Evolutionary conservation across 345 rosid genomes (phyloP), one percentile per base, ranked within the genome.

Genomic region (Gynandropsis gynandra): DNA sequence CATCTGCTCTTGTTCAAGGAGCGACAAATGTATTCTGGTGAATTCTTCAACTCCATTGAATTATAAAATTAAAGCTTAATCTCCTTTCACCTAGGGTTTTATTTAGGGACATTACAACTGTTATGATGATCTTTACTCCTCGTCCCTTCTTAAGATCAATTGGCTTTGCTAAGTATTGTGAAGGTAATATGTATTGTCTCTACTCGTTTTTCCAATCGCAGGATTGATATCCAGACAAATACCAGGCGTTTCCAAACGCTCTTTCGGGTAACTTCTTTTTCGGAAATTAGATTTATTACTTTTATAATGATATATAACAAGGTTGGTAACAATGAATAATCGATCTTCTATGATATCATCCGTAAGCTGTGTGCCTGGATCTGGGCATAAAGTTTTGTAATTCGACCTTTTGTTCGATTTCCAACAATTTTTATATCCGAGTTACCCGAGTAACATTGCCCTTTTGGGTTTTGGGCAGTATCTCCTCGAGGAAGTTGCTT

Each of bases 11-110:
- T 66, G 95, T 79, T 54, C 95, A 88, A 65, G 99, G 99, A 67
- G 97, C 97, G 55, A 81, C 97, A 48, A 83, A 85, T 77, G 92
- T 93, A 52, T 83, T 88, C 74, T 93, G 99, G 99, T 93, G 88
- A 42, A 12, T 18, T 11, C 24, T 15, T 27, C 1, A 53, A 21
- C 46, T 51, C 44, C 29, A 24, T 19, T 16, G 38, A n/a, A 34
- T 27, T 17, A 34, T 19, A 10, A 42, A 4, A 56, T 56, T 42
- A 1, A 32, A 29, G 33, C 43, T 24, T 24, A 24, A 24, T 24
- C 2, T 24, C 4, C 29, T 8, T 50, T 43, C 27, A 3, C 47
- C 50, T 16, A 11, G 21, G n/a, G 14, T 11, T 31, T 50, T 46
- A 1, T 58, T 43, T 32, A 58, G 50, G 13, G 17, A 44, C 42